Evolutionary conservation across 495 filamentous ascomycete genomes (phyloP).

Genomic region (Filosporella fistucella): DNA sequence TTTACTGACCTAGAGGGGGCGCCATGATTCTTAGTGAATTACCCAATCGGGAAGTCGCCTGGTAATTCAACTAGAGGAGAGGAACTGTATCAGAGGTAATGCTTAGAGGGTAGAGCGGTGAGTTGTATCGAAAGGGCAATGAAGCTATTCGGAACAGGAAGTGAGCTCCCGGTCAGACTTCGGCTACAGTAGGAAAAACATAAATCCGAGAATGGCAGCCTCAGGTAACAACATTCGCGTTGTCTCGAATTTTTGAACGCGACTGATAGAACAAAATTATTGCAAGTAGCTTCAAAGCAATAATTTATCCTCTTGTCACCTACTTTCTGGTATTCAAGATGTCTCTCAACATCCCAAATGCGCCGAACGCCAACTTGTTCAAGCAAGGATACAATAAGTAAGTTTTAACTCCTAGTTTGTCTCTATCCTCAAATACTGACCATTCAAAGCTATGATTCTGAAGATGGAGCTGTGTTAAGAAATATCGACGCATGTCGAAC

Average conservation of each 20-base stretch:
- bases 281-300: no score
- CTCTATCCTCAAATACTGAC: conserved; percentile 19
- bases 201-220: neutral
- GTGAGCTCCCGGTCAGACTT: no score
- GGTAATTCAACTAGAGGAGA: no score
- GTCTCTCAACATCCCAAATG: conserved; percentile 92
- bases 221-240: conserved; percentile 1
- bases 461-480: conserved; percentile 97
- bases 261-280: neutral
- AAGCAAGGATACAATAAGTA: conserved; percentile 97
- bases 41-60: no score
- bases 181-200: no score
- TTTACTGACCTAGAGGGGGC: no score
- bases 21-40: no score
- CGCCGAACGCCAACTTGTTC: conserved; percentile 90
- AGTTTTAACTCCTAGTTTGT: conserved; percentile 24
- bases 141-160: neutral
- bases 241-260: conserved; percentile 32
- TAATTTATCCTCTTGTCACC: no score
- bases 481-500: conserved; percentile 99
- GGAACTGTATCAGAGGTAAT: no score
- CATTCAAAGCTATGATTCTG: conserved; percentile 79
- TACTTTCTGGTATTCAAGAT: conserved; percentile 56
- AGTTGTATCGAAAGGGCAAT: no score
- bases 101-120: no score